phyloP scores from a whole-genome alignment of 768 basidiomycete species.

The Galerina sulciceps region DNA sequence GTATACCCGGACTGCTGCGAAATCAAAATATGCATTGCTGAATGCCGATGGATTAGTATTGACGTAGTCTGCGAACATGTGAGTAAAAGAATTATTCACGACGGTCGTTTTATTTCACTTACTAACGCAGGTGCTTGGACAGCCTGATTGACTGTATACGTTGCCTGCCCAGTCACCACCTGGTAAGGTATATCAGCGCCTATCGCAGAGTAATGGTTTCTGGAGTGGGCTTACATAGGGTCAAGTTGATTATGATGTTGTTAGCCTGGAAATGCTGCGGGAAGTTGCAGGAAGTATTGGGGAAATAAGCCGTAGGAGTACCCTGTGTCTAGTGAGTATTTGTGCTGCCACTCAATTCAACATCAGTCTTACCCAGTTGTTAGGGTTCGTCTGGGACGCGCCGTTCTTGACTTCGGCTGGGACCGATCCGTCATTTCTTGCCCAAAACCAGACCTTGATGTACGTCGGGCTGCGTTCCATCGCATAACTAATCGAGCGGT shows the following conservation, averaged over 20 bases:
- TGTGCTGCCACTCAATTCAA: background rate
- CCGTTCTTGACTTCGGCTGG: conserved; percentile 53
- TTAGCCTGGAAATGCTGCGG: conserved; percentile 54
- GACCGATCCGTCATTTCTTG: conserved; percentile 48
- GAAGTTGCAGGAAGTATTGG: conserved; percentile 62
- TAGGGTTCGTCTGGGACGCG: conserved; percentile 43
- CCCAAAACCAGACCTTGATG: conserved; percentile 80
- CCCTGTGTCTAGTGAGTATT: conserved; percentile 34
- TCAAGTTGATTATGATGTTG: conserved; percentile 67
- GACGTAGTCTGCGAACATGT: conserved; percentile 49
- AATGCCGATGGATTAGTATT: conserved; percentile 65
- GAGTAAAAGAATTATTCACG: background rate
- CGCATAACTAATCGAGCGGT: conserved; percentile 49
- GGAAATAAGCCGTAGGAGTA: conserved; percentile 61
- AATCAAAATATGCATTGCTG: conserved; percentile 65
- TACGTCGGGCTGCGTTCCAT: conserved; percentile 58
- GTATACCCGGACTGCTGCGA: conserved; percentile 53
- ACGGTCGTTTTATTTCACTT: conserved; percentile 15
- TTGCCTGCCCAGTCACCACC: conserved; percentile 63
- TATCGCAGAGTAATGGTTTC: background rate
- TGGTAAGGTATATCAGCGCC: conserved; percentile 10
- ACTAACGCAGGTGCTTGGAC: conserved; percentile 58
- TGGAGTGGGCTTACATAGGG: conserved; percentile 37
- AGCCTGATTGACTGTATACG: conserved; percentile 48
- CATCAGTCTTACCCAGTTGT: conserved; percentile 52